Conservation (phyloP, 805 yeast genomes). For the Allodekkera sacchari region DNA sequence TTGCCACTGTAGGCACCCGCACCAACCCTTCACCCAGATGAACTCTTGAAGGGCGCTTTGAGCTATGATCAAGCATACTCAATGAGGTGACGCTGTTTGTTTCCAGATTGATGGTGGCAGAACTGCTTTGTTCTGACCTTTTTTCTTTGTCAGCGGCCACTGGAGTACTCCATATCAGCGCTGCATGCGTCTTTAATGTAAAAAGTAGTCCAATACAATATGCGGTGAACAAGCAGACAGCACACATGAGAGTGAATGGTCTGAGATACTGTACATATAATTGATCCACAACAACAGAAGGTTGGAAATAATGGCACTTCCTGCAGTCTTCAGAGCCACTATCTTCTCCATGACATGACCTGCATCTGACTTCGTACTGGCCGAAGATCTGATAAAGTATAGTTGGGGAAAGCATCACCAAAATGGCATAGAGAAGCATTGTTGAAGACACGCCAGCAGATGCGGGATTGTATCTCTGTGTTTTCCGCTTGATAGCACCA, state of each 20-base stretch:
- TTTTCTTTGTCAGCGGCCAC: slow-evolving; percentile 33
- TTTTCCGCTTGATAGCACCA: slow-evolving; percentile 86
- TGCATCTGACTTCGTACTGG: slow-evolving; percentile 68
- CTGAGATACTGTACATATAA: slow-evolving; percentile 61
- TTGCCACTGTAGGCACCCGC: slow-evolving; percentile 4
- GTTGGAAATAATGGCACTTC: slow-evolving; percentile 70
- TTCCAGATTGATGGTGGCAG: slow-evolving; percentile 7
- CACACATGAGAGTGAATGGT: slow-evolving; percentile 80
- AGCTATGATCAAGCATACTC: slow-evolving; percentile 9
- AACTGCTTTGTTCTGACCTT: slow-evolving; percentile 8
- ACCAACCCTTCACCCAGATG: slow-evolving; percentile 2
- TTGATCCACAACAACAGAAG: slow-evolving; percentile 60
- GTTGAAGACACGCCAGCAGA: slow-evolving; percentile 97
- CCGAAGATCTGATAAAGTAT: slow-evolving; percentile 87
- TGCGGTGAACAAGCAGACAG: slow-evolving; percentile 69
- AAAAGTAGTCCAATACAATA: slow-evolving; percentile 86
- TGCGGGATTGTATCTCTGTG: slow-evolving; percentile 91
- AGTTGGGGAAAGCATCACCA: slow-evolving; percentile 90
- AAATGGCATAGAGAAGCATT: slow-evolving; percentile 83
- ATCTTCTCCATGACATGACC: slow-evolving; percentile 33
- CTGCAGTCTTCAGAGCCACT: slow-evolving; percentile 36
- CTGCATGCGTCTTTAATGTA: slow-evolving; percentile 93
- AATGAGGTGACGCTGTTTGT: slow-evolving; percentile 20
- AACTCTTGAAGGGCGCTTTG: slow-evolving; percentile 1
- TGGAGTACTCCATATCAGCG: slow-evolving; percentile 85